These are phyloP conservation scores for Akanthomyces dipterigenus DNA, from an alignment of 2,329 filamentous ascomycete species.

Conservation along the genomic window DNA sequence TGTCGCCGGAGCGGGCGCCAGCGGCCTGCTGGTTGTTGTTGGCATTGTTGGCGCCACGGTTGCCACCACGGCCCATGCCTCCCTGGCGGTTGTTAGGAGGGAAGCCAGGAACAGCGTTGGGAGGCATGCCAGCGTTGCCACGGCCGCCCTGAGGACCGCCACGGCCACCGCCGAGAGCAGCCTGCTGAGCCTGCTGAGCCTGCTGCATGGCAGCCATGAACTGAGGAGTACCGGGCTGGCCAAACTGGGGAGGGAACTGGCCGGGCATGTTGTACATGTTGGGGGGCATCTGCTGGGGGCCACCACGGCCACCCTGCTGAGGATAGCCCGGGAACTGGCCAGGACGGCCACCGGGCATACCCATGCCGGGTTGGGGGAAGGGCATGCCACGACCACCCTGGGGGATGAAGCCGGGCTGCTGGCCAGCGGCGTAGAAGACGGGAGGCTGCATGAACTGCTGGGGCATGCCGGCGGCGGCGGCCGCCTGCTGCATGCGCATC, in stretches of 20 bases:
- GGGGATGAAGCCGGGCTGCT: constrained; percentile 65
- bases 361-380: constrained; percentile 58
- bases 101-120: constrained; percentile 49
- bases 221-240: constrained; percentile 71
- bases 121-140: constrained; percentile 50
- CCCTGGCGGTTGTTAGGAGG: constrained; percentile 50
- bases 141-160: constrained; percentile 61
- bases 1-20: constrained; percentile 32
- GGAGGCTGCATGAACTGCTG: constrained; percentile 82
- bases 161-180: constrained; percentile 53
- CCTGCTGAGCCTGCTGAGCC: constrained; percentile 60
- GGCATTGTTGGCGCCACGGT: constrained; percentile 37
- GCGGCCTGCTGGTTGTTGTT: constrained; percentile 29
- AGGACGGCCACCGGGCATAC: constrained; percentile 69
- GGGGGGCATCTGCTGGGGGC: constrained; percentile 79
- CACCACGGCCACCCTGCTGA: constrained; percentile 83
- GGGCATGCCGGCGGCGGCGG: constrained; percentile 81
- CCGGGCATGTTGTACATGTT: constrained; percentile 77
- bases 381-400: constrained; percentile 59
- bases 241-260: constrained; percentile 75
- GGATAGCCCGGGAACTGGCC: constrained; percentile 81
- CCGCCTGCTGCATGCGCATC: constrained; percentile 95
- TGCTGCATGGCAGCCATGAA: constrained; percentile 80
- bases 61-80: constrained; percentile 40
- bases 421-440: constrained; percentile 85